Evolutionary conservation across 2,329 filamentous ascomycete genomes (phyloP).

Genomic region (Aspergillus pseudoviridinutans): DNA sequence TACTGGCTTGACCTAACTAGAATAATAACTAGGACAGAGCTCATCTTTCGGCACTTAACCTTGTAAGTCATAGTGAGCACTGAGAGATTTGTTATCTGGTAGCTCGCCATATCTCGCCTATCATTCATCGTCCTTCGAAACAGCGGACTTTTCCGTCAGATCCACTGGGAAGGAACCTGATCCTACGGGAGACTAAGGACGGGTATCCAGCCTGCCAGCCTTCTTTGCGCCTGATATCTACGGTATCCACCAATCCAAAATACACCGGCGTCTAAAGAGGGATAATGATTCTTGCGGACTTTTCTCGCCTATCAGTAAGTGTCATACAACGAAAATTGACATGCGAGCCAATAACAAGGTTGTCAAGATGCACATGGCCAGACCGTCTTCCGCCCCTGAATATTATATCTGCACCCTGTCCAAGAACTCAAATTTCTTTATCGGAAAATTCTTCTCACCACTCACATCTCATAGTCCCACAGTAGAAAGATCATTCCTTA

Average conservation of each 20-base stretch:
- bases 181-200: neutral
- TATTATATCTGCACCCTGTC: too few relatives aligned
- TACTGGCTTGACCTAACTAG: neutral
- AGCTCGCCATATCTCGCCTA: neutral
- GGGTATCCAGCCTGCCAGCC: neutral
- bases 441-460: neutral
- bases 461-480: neutral
- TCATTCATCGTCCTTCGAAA: neutral
- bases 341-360: constrained; percentile 1
- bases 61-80: neutral
- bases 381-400: too few relatives aligned
- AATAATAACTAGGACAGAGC: neutral
- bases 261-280: constrained; percentile 5
- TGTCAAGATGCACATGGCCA: neutral
- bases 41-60: neutral
- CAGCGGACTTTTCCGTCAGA: neutral
- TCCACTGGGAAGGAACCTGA: neutral
- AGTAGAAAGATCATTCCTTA: too few relatives aligned
- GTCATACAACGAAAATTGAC: neutral
- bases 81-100: neutral
- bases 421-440: neutral
- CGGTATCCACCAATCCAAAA: neutral
- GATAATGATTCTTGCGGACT: constrained; percentile 6
- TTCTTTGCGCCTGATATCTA: neutral
- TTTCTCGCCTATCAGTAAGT: neutral